Evolutionary conservation across 148 eudicot species (phyloP).

Genomic region (Cornus suecica): DNA sequence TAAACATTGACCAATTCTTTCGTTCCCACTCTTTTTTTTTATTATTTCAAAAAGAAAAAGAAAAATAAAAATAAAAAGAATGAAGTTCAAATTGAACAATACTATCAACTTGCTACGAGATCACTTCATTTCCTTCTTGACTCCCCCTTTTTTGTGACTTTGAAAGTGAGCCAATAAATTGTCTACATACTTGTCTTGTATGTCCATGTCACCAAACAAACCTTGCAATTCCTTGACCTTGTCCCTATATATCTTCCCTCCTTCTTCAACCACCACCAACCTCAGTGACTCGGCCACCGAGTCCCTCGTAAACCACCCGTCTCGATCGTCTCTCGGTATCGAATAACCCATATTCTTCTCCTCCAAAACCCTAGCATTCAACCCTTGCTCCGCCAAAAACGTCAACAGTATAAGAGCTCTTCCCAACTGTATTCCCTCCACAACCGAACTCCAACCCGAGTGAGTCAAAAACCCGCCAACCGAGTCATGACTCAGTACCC

Average conservation of each 20-base stretch:
- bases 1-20: too few species aligned
- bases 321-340: slow-evolving; percentile 30
- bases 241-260: slow-evolving; percentile 25
- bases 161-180: slow-evolving; percentile 23
- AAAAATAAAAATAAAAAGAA: too few species aligned
- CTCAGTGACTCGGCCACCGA: slow-evolving; percentile 20
- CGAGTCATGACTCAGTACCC: background rate
- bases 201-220: slow-evolving; percentile 23
- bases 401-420: slow-evolving; percentile 25
- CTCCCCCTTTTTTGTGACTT: too few species aligned
- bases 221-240: slow-evolving; percentile 37
- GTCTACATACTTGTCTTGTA: slow-evolving; percentile 25
- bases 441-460: slow-evolving; percentile 32
- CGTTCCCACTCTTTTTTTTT: too few species aligned
- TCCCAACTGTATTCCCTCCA: slow-evolving; percentile 33
- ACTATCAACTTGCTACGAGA: too few species aligned
- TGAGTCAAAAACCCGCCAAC: background rate
- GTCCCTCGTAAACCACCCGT: slow-evolving; percentile 13
- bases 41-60: too few species aligned
- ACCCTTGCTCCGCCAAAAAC: slow-evolving; percentile 26
- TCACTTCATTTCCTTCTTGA: too few species aligned
- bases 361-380: slow-evolving; percentile 30
- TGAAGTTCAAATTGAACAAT: too few species aligned
- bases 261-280: slow-evolving; percentile 21
- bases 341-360: slow-evolving; percentile 24